Conservation (phyloP, 768 basidiomycete genomes). For the Sporobolomyces phaffii region DNA sequence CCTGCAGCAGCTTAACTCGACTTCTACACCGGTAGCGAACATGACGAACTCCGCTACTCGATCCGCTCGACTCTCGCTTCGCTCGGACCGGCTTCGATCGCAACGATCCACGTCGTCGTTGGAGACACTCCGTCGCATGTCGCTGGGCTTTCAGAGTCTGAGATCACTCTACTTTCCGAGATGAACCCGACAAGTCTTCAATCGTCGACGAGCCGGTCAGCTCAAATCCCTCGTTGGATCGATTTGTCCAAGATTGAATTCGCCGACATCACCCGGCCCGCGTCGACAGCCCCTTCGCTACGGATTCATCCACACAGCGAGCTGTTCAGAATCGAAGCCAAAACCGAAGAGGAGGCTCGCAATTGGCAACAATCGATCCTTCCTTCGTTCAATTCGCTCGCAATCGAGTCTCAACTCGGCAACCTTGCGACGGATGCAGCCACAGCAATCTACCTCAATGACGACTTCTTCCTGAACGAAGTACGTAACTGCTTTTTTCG, state of each 20-base stretch:
- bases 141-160: neutral
- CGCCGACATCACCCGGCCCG: neutral
- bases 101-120: constrained; percentile 37
- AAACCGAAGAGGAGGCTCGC: neutral
- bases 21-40: constrained; percentile 40
- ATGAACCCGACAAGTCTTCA: neutral
- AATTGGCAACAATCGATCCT: constrained; percentile 25
- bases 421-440: constrained; percentile 21
- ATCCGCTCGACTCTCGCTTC: constrained; percentile 38
- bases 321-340: constrained; percentile 8
- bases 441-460: constrained; percentile 44
- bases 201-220: constrained; percentile 27
- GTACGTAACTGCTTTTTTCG: constrained; percentile 1
- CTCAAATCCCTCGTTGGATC: constrained; percentile 51
- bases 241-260: constrained; percentile 4
- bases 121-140: constrained; percentile 22
- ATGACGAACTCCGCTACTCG: constrained; percentile 43
- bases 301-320: constrained; percentile 11
- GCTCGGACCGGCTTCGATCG: neutral
- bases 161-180: neutral
- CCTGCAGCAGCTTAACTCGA: no score
- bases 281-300: neutral
- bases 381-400: constrained; percentile 42
- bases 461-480: constrained; percentile 49
- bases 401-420: constrained; percentile 39